A percentile compares a stretch with the other conserved stretches of the same genome.
These are phyloP conservation scores for Scedosporium aurantiacum DNA, from an alignment of 2,329 filamentous ascomycete genomes.

Conservation along the genomic window DNA sequence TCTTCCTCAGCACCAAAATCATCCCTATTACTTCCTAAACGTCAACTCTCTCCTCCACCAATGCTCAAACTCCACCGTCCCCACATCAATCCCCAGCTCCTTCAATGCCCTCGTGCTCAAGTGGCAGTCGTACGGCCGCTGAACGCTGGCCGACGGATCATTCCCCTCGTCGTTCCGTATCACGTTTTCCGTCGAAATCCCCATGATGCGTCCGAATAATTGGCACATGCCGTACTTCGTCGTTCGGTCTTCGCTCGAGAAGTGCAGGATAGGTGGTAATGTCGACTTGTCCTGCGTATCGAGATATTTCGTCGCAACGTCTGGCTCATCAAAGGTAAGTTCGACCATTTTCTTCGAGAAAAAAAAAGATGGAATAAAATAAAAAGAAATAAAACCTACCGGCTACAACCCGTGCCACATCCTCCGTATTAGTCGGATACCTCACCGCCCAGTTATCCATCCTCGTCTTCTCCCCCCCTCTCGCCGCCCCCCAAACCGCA, in stretches of 20 bases:
- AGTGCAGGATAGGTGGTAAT: conserved; percentile 66
- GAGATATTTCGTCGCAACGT: conserved; percentile 62
- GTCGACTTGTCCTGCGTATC: conserved; percentile 31
- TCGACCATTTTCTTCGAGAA: conserved; percentile 5
- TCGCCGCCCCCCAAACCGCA: conserved; percentile 61
- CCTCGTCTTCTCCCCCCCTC: conserved; percentile 47
- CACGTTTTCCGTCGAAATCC: conserved; percentile 57
- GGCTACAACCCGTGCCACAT: conserved; percentile 67
- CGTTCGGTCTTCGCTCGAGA: conserved; percentile 73
- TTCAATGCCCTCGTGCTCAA: conserved; percentile 64
- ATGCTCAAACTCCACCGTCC: conserved; percentile 61
- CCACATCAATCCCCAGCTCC: conserved; percentile 63
- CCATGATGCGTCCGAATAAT: conserved; percentile 68
- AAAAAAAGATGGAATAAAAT: conserved; percentile 7
- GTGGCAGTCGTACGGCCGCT: conserved; percentile 81
- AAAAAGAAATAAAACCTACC: conserved; percentile 30
- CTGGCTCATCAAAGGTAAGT: conserved; percentile 23
- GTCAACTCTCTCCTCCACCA: conserved; percentile 68
- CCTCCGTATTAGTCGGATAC: conserved; percentile 82
- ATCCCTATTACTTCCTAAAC: conserved; percentile 35
- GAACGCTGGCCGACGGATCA: conserved; percentile 58
- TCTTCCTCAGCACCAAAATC: too few species aligned
- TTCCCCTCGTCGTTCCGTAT: conserved; percentile 60
- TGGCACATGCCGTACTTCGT: conserved; percentile 88
- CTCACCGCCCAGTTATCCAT: conserved; percentile 82